phyloP scores from a whole-genome alignment of 2,329 filamentous ascomycete genomes.

The Aspergillus brasiliensis region DNA sequence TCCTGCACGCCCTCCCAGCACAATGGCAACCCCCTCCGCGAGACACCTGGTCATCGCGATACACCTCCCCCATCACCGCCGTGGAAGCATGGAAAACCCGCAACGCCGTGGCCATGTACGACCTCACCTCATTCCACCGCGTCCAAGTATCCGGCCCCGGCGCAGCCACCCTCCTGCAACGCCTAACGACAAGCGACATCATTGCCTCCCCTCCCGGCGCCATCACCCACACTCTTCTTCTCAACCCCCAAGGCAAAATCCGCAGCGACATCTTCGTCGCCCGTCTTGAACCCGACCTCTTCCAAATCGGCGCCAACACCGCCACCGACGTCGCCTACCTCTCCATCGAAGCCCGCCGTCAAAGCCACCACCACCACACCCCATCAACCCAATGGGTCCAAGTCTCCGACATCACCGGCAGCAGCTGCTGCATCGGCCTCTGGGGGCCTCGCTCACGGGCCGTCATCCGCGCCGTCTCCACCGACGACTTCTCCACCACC shows the following conservation, averaged over 20 bases:
- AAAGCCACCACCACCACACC: constrained; percentile 42
- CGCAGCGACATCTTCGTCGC: constrained; percentile 61
- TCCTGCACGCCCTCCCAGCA: constrained; percentile 55
- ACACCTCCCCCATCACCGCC: constrained; percentile 61
- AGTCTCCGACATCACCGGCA: constrained; percentile 62
- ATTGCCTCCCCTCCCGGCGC: constrained; percentile 49
- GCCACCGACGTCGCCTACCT: constrained; percentile 59
- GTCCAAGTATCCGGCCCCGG: constrained; percentile 62
- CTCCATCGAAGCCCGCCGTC: constrained; percentile 53
- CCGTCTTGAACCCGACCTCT: constrained; percentile 49
- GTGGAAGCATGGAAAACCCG: constrained; percentile 68
- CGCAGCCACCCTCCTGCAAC: constrained; percentile 57
- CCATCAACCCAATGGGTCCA: constrained; percentile 51
- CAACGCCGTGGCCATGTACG: constrained; percentile 63
- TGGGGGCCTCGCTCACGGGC: constrained; percentile 62
- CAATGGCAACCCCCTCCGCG: constrained; percentile 59
- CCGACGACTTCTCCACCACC: constrained; percentile 28
- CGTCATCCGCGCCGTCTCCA: constrained; percentile 48
- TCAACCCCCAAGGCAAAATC: constrained; percentile 57
- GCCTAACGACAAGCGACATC: constrained; percentile 45
- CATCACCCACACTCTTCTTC: constrained; percentile 60
- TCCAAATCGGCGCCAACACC: constrained; percentile 60
- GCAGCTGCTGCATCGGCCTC: constrained; percentile 63
- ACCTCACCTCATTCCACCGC: constrained; percentile 62
- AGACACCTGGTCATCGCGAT: constrained; percentile 61